phyloP scores from a whole-genome alignment of 1,284 basidiomycete species.

The Ceratobasidium sp. region DNA sequence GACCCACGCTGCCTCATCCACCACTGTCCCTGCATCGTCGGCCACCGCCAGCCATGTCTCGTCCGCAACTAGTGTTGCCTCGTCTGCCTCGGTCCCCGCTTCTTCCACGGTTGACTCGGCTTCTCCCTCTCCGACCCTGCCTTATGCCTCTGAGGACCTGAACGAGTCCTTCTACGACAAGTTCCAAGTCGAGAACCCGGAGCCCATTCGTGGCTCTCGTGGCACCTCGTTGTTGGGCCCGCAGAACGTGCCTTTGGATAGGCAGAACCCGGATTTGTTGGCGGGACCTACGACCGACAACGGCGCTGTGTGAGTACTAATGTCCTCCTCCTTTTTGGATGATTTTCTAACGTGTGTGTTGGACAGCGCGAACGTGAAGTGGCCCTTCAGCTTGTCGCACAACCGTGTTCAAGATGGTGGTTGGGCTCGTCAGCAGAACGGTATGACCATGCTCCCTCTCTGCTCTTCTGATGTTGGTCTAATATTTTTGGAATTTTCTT shows the following conservation, averaged over 20 bases:
- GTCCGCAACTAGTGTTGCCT: background rate
- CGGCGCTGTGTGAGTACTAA: conserved; percentile 68
- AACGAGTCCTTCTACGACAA: conserved; percentile 13
- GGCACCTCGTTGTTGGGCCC: conserved; percentile 59
- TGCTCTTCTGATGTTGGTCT: background rate
- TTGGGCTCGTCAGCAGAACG: conserved; percentile 79
- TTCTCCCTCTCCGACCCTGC: conserved; percentile 17
- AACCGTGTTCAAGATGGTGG: conserved; percentile 78
- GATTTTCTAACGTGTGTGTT: background rate
- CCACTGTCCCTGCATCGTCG: background rate
- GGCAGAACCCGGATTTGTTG: conserved; percentile 71
- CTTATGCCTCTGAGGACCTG: conserved; percentile 23
- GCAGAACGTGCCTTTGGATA: conserved; percentile 65
- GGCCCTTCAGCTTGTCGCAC: conserved; percentile 78
- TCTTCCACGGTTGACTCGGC: background rate
- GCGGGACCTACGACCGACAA: conserved; percentile 63
- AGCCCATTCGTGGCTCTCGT: background rate
- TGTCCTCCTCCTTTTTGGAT: background rate
- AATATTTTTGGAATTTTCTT: conserved; percentile 57
- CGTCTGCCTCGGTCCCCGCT: background rate
- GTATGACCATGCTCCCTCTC: conserved; percentile 55
- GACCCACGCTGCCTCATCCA: background rate
- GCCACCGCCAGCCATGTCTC: background rate
- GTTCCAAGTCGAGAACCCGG: conserved; percentile 4
- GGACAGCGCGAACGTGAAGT: conserved; percentile 71